These are phyloP conservation scores for Hymenoscyphus scutula DNA, from an alignment of 2,329 filamentous ascomycete species.

Conservation along the genomic window DNA sequence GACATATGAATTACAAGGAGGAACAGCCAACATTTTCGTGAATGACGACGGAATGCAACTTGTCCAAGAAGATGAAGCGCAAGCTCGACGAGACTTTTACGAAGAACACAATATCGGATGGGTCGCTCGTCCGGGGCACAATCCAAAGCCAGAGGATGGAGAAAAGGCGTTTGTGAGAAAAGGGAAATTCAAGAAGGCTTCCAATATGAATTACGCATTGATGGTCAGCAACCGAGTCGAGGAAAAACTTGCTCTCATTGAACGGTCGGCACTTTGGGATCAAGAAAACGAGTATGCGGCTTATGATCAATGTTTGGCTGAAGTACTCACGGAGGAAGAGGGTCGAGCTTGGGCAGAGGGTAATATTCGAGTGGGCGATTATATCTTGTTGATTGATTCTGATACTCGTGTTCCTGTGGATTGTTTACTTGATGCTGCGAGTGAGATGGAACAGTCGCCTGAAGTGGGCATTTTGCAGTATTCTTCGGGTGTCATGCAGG, in stretches of 20 bases:
- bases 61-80: constrained; percentile 48
- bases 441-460: constrained; percentile 69
- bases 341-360: constrained; percentile 54
- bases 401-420: constrained; percentile 67
- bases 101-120: constrained; percentile 57
- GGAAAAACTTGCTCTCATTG: constrained; percentile 45
- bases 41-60: constrained; percentile 69
- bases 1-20: constrained; percentile 60
- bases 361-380: constrained; percentile 59
- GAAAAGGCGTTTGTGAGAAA: constrained; percentile 48
- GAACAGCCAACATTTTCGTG: constrained; percentile 64
- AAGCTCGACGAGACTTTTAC: constrained; percentile 53
- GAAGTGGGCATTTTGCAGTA: constrained; percentile 73
- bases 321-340: constrained; percentile 46
- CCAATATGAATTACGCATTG: constrained; percentile 68
- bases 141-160: constrained; percentile 51
- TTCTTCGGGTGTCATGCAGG: constrained; percentile 73
- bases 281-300: constrained; percentile 41
- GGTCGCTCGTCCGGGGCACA: constrained; percentile 51
- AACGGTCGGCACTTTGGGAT: constrained; percentile 13
- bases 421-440: constrained; percentile 66
- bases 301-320: constrained; percentile 49
- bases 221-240: constrained; percentile 21
- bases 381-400: constrained; percentile 66
- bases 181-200: constrained; percentile 59